These are phyloP conservation scores for Ambrosia hybrid DNA, from an alignment of 140 eudicot genomes.

Conservation along the genomic window DNA sequence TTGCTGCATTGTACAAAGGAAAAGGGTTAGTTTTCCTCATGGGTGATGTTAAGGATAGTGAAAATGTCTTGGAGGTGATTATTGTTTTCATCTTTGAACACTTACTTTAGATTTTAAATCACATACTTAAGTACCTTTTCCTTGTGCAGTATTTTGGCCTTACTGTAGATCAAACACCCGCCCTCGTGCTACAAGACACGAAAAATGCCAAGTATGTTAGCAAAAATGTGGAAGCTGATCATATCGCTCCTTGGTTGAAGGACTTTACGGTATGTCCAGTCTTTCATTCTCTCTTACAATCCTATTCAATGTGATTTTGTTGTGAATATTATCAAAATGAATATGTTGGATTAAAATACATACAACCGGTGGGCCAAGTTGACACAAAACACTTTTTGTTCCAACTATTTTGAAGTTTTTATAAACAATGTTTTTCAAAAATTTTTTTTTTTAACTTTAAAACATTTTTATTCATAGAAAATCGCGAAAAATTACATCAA, in stretches of 20 bases:
- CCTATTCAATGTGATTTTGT: neutral
- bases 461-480: too few relatives aligned
- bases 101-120: neutral
- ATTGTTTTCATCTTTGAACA: neutral
- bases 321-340: neutral
- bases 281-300: neutral
- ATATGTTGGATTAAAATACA: too few relatives aligned
- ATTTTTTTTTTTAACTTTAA: too few relatives aligned
- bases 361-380: too few relatives aligned
- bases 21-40: constrained; percentile 50
- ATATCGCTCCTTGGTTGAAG: constrained; percentile 48
- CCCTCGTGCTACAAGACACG: constrained; percentile 20
- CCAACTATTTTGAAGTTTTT: too few relatives aligned
- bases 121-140: neutral
- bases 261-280: constrained; percentile 35
- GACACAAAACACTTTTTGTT: too few relatives aligned
- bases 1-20: constrained; percentile 58
- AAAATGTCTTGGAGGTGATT: constrained; percentile 48
- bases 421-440: too few relatives aligned
- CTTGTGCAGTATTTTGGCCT: constrained; percentile 51
- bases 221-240: constrained; percentile 29
- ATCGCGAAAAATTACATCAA: too few relatives aligned
- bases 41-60: constrained; percentile 49
- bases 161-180: constrained; percentile 44
- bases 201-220: constrained; percentile 30